These are phyloP conservation scores for Metschnikowia lunata DNA, from an alignment of 805 yeast species.

Conservation along the genomic window DNA sequence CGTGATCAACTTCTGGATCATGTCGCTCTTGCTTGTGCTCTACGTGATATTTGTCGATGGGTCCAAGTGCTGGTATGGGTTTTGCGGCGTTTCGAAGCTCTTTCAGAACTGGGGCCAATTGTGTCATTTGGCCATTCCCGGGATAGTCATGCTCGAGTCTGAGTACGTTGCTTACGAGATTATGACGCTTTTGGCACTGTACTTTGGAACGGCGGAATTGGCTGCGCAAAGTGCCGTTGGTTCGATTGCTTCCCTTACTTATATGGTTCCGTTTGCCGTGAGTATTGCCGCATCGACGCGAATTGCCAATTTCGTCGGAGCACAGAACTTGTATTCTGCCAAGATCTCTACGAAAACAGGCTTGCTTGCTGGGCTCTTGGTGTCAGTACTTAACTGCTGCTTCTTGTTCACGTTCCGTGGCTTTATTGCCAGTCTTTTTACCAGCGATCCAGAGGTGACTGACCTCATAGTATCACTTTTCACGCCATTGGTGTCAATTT, in stretches of 20 bases:
- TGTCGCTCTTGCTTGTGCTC: slow-evolving; percentile 32
- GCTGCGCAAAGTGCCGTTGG: slow-evolving; percentile 52
- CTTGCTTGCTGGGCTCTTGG: slow-evolving; percentile 25
- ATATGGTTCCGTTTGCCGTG: slow-evolving; percentile 45
- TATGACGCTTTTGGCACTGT: slow-evolving; percentile 43
- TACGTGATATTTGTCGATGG: slow-evolving; percentile 51
- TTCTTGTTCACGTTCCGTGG: slow-evolving; percentile 43
- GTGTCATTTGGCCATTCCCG: slow-evolving; percentile 39
- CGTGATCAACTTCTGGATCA: slow-evolving; percentile 39
- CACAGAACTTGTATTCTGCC: slow-evolving; percentile 36
- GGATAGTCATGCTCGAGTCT: slow-evolving; percentile 42
- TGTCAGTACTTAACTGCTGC: slow-evolving; percentile 38
- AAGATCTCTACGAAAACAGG: slow-evolving; percentile 32
- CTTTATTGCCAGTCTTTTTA: slow-evolving; percentile 54
- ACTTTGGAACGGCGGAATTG: slow-evolving; percentile 45
- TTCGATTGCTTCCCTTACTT: slow-evolving; percentile 41
- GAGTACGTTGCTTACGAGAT: slow-evolving; percentile 45
- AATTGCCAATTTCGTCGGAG: slow-evolving; percentile 44
- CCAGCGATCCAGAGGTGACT: slow-evolving; percentile 57
- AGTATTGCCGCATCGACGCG: slow-evolving; percentile 43
- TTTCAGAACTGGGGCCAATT: slow-evolving; percentile 35
- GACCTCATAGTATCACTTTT: slow-evolving; percentile 48
- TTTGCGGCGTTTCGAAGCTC: slow-evolving; percentile 33
- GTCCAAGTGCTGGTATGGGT: slow-evolving; percentile 65
- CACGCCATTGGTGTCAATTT: slow-evolving; percentile 56